Percentiles rank a stretch among this genome's conserved stretches.
phyloP scores from a whole-genome alignment of 257 asterid genomes.

The Solanum sitiens region DNA sequence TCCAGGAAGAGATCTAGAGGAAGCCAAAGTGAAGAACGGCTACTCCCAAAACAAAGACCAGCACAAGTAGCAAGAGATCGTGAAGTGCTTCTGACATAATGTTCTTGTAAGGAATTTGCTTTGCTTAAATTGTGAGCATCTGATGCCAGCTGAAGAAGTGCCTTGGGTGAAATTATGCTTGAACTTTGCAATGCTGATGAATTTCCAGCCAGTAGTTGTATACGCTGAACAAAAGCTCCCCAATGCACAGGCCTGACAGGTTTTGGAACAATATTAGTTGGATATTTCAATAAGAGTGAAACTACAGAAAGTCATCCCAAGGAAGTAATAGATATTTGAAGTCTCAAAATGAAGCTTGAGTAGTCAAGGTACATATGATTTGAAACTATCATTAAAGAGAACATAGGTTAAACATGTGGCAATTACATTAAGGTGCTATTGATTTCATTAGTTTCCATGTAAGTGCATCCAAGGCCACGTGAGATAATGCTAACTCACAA shows the following conservation, averaged over 20 bases:
- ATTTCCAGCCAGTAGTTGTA: constrained; percentile 53
- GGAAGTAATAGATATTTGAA: background rate
- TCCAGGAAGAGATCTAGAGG: constrained; percentile 88
- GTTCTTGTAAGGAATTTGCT: constrained; percentile 32
- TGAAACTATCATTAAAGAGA: background rate
- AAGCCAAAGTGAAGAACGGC: constrained; percentile 82
- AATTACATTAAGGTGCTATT: background rate
- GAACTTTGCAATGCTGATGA: constrained; percentile 59
- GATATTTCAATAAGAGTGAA: background rate
- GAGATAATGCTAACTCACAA: background rate
- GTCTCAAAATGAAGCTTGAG: background rate
- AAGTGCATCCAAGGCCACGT: background rate
- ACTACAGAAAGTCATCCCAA: background rate
- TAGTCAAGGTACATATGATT: background rate
- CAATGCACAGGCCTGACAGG: constrained; percentile 55
- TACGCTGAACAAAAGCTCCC: constrained; percentile 48
- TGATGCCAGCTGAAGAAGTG: constrained; percentile 40
- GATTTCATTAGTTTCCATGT: background rate
- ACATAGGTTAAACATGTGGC: background rate
- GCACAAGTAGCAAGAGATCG: constrained; percentile 47
- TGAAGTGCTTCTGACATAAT: constrained; percentile 28
- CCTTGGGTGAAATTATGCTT: constrained; percentile 24
- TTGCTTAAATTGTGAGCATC: constrained; percentile 20
- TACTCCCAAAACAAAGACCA: constrained; percentile 62
- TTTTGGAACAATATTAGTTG: background rate